These are phyloP conservation scores for Chamaecrista fasciculata DNA, from an alignment of 306 rosid species.

Conservation along the genomic window DNA sequence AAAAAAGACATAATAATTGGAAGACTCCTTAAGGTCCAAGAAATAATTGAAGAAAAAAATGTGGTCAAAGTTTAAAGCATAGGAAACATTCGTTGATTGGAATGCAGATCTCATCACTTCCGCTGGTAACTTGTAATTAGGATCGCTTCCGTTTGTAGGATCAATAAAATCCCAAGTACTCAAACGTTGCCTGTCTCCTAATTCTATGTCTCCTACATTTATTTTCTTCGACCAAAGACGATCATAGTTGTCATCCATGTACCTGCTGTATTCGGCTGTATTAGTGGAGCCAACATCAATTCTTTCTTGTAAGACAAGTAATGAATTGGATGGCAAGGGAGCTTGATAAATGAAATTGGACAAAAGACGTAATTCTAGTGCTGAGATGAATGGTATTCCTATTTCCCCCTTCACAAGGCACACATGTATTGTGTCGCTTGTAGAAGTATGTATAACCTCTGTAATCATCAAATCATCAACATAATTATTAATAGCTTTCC, in stretches of 20 bases:
- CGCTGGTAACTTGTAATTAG: constrained; percentile 20
- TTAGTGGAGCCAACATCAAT: constrained; percentile 18
- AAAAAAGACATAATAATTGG: constrained; percentile 13
- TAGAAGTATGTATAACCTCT: too few species aligned
- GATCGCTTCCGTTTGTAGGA: not conserved
- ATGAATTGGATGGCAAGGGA: not conserved
- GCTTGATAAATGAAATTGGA: not conserved
- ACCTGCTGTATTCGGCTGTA: not conserved
- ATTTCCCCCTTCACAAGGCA: too few species aligned
- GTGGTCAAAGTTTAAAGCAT: not conserved
- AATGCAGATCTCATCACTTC: constrained; percentile 9
- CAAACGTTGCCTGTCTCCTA: not conserved
- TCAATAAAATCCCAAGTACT: not conserved
- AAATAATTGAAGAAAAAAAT: too few species aligned
- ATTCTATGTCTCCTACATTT: too few species aligned
- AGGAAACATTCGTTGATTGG: not conserved
- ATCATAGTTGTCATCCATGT: not conserved
- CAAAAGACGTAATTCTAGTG: not conserved
- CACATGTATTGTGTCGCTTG: too few species aligned
- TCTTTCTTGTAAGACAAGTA: constrained; percentile 3
- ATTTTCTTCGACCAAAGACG: too few species aligned
- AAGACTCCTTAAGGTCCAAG: too few species aligned
- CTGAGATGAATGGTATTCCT: too few species aligned
- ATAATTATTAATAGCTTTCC: too few species aligned
- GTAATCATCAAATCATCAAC: too few species aligned